Evolutionary conservation across 768 basidiomycete genomes (phyloP), one percentile per base, ranked within the genome.

Genomic region (Lentinula edodes): DNA sequence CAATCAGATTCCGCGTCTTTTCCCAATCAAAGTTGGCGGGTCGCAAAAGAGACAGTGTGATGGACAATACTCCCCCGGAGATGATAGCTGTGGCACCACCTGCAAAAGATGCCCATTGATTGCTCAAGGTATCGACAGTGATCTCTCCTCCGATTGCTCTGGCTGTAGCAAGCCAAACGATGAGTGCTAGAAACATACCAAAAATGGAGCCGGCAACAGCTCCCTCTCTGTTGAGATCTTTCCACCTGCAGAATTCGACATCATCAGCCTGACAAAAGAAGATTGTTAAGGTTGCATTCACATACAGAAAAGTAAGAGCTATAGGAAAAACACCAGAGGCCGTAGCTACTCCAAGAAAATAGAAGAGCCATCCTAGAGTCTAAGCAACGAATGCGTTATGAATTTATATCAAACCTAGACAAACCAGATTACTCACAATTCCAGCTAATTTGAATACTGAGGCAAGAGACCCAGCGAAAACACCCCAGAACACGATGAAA

Each of bases 11-110:
- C 16, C 68, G 50, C 38, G 67, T 66, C 60, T 66, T 66, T 52
- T 69, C 70, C 65, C 67, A 72, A 43, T 70, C 67, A 52, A 69
- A 70, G 50, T 71, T 66, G 42, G 66, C 71, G 12, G 70, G 71
- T 23, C 66, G 62, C 65, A 64, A 67, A 16, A 69, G 62, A 16
- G 69, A 68, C 6, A 70, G 56, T 2, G 64, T 66, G 18, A 67
- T 61, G 0, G 70, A 67, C 10, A 71, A 50, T 10, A 70, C 52
- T 18, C 67, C 70, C 4, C 71, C 69, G 10, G 67, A 67, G 5
- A 67, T 57, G 41, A 70, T 67, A 12, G 68, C 67, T 10, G 67
- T 66, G n/a, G 66, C 60, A 52, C 70, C 70, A 9, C 70, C 70
- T 5, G 71, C 71, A 41, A 70, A 68, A 15, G 66, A 68, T 15